Evolutionary conservation across 495 filamentous ascomycete species (phyloP).

Genomic region (Penicillium goetzii): DNA sequence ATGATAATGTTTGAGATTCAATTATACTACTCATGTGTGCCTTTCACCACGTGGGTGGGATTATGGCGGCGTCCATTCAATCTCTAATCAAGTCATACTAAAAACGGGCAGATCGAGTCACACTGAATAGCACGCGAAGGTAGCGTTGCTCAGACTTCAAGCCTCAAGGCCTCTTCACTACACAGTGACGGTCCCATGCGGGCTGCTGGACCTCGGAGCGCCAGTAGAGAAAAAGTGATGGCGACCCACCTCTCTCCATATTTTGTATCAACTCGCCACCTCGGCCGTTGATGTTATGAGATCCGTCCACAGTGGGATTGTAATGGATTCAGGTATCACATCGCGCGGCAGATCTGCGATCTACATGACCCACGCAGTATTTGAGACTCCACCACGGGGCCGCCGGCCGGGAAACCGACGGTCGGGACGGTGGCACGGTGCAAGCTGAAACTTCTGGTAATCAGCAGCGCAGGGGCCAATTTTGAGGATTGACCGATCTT

Average conservation of each 20-base stretch:
- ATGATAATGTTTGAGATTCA: slow-evolving; percentile 2
- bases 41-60: neutral
- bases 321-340: neutral
- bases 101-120: neutral
- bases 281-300: neutral
- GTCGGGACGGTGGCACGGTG: neutral
- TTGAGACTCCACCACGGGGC: neutral
- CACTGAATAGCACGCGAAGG: neutral
- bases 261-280: neutral
- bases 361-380: neutral
- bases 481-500: neutral
- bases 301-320: neutral
- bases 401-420: neutral
- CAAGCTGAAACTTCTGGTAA: neutral
- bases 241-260: neutral
- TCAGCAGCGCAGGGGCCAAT: slow-evolving; percentile 5
- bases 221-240: neutral
- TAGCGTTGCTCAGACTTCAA: neutral
- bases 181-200: neutral
- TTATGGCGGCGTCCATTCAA: neutral
- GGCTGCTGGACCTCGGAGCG: neutral
- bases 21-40: neutral
- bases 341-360: neutral
- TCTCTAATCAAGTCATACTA: neutral
- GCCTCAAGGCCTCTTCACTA: neutral